A percentile compares a stretch with the other conserved stretches of the same genome.
These are phyloP conservation scores for Cryphonectria parasitica DNA, from an alignment of 2,329 filamentous ascomycete genomes.

Conservation along the genomic window DNA sequence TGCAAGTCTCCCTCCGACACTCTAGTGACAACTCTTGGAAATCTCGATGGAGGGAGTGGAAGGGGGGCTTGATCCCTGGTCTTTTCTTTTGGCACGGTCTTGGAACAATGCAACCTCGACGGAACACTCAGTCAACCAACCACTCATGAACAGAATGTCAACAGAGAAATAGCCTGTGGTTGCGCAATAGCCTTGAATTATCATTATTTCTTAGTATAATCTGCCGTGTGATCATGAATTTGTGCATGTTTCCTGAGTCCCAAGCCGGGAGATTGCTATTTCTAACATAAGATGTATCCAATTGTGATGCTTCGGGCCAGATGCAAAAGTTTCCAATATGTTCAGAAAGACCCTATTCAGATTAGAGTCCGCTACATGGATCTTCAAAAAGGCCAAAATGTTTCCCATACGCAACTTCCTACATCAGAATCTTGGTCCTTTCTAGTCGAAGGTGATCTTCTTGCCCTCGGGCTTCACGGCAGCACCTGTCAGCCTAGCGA, in stretches of 20 bases:
- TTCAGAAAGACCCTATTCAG: background rate
- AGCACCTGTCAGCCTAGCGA: constrained; percentile 73
- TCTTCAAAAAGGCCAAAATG: background rate
- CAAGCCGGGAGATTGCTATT: background rate
- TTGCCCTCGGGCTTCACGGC: constrained; percentile 79
- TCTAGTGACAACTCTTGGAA: background rate
- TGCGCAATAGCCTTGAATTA: constrained; percentile 11
- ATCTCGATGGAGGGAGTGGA: background rate
- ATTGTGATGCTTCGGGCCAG: background rate
- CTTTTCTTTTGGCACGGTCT: constrained; percentile 3
- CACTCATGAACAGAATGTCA: constrained; percentile 28
- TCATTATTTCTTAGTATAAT: background rate
- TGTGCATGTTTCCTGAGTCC: background rate
- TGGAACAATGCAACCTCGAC: constrained; percentile 20
- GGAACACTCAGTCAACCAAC: constrained; percentile 11
- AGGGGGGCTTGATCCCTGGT: background rate
- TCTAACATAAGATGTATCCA: no score
- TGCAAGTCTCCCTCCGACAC: constrained; percentile 1
- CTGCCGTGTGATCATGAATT: background rate
- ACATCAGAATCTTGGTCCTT: no score
- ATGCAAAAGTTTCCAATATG: background rate
- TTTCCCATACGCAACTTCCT: background rate
- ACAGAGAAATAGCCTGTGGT: constrained; percentile 10
- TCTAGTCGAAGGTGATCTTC: constrained; percentile 78
- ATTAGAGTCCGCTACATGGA: background rate